These are phyloP conservation scores for Acanthamoeba quina DNA, from an alignment of 208 protist species.

Conservation along the genomic window DNA sequence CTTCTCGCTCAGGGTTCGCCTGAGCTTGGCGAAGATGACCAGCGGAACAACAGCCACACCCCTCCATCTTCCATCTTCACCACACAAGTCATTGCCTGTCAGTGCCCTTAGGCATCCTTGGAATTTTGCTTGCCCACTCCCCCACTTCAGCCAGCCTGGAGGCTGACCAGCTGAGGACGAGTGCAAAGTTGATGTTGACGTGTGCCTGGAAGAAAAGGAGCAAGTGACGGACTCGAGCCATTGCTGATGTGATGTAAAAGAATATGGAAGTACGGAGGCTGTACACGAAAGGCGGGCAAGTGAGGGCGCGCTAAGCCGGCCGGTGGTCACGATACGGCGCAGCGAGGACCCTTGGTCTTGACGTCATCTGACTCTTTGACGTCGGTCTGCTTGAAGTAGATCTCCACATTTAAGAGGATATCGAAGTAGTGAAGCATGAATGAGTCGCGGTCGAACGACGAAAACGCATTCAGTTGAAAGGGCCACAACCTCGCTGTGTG, in stretches of 20 bases:
- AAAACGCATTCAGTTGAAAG: conserved; percentile 68
- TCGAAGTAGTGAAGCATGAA: conserved; percentile 74
- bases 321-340: neutral
- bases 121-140: too few relatives aligned
- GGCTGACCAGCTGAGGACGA: too few relatives aligned
- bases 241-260: too few relatives aligned
- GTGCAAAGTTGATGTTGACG: too few relatives aligned
- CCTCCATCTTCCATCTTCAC: neutral
- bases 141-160: too few relatives aligned
- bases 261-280: too few relatives aligned
- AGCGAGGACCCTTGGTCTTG: neutral
- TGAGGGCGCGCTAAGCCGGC: neutral
- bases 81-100: too few relatives aligned
- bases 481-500: neutral
- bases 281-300: neutral
- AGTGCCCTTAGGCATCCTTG: too few relatives aligned
- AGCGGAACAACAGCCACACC: neutral
- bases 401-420: conserved; percentile 8
- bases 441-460: conserved; percentile 26
- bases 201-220: too few relatives aligned
- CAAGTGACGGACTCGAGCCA: too few relatives aligned
- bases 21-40: neutral
- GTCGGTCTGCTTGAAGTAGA: neutral
- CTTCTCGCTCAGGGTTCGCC: neutral
- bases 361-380: neutral